A percentile compares a stretch with the other conserved stretches of the same genome.
phyloP scores from a whole-genome alignment of 345 rosid genomes.

The Aurinia saxatilis region DNA sequence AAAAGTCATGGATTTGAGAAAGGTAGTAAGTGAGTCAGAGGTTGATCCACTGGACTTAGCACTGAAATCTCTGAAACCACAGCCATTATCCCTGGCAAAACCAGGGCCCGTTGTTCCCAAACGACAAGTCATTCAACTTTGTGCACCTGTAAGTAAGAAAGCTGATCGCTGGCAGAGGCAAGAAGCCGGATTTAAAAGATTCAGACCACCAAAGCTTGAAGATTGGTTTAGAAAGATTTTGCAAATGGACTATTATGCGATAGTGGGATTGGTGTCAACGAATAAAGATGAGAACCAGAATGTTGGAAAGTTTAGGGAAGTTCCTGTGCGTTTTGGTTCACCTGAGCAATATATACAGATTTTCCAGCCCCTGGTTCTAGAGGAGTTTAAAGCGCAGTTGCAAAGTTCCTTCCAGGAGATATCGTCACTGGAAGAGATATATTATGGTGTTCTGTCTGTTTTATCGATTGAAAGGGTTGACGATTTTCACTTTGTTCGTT shows the following conservation, averaged over 20 bases:
- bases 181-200: slow-evolving; percentile 62
- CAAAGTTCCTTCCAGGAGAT: slow-evolving; percentile 70
- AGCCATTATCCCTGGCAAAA: slow-evolving; percentile 35
- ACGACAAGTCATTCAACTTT: slow-evolving; percentile 89
- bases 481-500: slow-evolving; percentile 89
- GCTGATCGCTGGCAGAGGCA: slow-evolving; percentile 44
- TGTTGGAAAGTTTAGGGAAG: slow-evolving; percentile 55
- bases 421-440: slow-evolving; percentile 79
- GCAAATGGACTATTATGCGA: slow-evolving; percentile 74
- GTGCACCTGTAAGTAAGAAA: slow-evolving; percentile 51
- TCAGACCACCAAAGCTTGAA: slow-evolving; percentile 82
- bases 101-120: slow-evolving; percentile 52
- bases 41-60: slow-evolving; percentile 49
- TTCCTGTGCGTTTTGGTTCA: slow-evolving; percentile 76
- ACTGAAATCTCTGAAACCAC: slow-evolving; percentile 37
- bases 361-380: slow-evolving; percentile 85
- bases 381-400: slow-evolving; percentile 96
- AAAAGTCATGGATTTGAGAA: slow-evolving; percentile 39
- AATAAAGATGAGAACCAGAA: slow-evolving; percentile 37
- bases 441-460: slow-evolving; percentile 69
- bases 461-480: slow-evolving; percentile 92
- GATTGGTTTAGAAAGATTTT: slow-evolving; percentile 90
- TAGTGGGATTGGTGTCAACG: slow-evolving; percentile 52
- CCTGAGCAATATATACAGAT: slow-evolving; percentile 75
- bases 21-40: slow-evolving; percentile 36